A percentile compares a stretch with the other conserved stretches of the same genome.
These are phyloP conservation scores for Corymbia maculata DNA, from an alignment of 345 rosid genomes.

Conservation along the genomic window DNA sequence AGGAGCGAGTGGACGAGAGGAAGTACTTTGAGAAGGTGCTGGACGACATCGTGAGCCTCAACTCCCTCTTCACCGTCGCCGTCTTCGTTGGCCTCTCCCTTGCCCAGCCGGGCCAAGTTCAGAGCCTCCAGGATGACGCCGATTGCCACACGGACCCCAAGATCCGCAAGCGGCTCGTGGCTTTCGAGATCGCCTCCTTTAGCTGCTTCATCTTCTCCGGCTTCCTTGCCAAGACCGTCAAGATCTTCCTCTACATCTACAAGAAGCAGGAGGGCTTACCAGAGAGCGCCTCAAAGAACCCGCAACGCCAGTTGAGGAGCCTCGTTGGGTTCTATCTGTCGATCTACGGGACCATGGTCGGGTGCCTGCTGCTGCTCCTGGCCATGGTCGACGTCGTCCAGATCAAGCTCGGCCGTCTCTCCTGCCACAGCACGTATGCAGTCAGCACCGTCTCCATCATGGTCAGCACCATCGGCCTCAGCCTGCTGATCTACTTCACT, in stretches of 20 bases:
- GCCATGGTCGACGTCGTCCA: constrained; percentile 8
- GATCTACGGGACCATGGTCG: background rate
- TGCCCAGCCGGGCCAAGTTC: background rate
- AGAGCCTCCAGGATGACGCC: background rate
- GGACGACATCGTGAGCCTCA: constrained; percentile 3
- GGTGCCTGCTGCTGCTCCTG: background rate
- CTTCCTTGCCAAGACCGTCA: constrained; percentile 1
- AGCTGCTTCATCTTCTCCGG: constrained; percentile 8
- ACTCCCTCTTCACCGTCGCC: constrained; percentile 2
- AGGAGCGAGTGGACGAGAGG: background rate
- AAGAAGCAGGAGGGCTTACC: background rate
- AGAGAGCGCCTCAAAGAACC: background rate
- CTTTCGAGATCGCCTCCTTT: constrained; percentile 1
- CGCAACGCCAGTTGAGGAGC: background rate
- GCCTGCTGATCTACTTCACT: background rate
- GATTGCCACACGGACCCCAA: background rate
- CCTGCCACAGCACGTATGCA: background rate
- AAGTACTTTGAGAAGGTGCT: constrained; percentile 3
- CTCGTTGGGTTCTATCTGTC: background rate
- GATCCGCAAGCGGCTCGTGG: background rate
- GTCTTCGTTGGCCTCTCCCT: constrained; percentile 1
- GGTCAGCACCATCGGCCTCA: background rate
- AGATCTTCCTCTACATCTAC: background rate
- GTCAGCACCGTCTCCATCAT: background rate
- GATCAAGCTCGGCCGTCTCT: constrained; percentile 1